A percentile compares a stretch with the other conserved stretches of the same genome.
These are phyloP conservation scores for Epichloe coenophiala DNA, from an alignment of 2,329 filamentous ascomycete species.

Conservation along the genomic window DNA sequence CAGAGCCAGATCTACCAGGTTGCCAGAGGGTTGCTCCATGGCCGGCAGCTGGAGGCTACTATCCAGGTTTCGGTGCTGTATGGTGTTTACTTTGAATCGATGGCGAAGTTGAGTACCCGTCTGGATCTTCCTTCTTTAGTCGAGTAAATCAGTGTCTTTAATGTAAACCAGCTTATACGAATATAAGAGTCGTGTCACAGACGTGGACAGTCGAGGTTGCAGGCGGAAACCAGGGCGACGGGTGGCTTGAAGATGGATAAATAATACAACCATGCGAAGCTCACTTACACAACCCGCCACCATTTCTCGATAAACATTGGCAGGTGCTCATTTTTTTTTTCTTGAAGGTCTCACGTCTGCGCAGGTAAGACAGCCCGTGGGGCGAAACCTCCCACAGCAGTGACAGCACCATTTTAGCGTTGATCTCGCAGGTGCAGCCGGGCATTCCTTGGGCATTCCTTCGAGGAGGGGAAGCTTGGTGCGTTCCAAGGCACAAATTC, in stretches of 20 bases:
- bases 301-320: not conserved
- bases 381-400: constrained; percentile 4
- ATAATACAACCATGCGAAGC: not conserved
- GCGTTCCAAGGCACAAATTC: not conserved
- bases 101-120: too few species aligned
- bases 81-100: not conserved
- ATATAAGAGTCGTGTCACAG: not conserved
- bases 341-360: not conserved
- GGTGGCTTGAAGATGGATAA: constrained; percentile 1
- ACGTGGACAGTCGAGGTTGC: not conserved
- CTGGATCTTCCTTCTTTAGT: too few species aligned
- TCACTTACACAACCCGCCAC: not conserved
- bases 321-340: not conserved
- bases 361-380: constrained; percentile 6
- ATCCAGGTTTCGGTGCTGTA: not conserved
- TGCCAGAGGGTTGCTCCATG: constrained; percentile 23
- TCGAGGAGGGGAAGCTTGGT: constrained; percentile 1
- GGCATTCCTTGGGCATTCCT: constrained; percentile 9
- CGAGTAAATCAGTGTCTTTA: too few species aligned
- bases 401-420: not conserved
- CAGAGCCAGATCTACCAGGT: constrained; percentile 24
- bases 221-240: not conserved
- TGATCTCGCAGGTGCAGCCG: not conserved
- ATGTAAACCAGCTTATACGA: not conserved
- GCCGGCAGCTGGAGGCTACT: constrained; percentile 2